Conservation (phyloP, 192 early-diverging fungal genomes). For the Coemansia sp. region DNA sequence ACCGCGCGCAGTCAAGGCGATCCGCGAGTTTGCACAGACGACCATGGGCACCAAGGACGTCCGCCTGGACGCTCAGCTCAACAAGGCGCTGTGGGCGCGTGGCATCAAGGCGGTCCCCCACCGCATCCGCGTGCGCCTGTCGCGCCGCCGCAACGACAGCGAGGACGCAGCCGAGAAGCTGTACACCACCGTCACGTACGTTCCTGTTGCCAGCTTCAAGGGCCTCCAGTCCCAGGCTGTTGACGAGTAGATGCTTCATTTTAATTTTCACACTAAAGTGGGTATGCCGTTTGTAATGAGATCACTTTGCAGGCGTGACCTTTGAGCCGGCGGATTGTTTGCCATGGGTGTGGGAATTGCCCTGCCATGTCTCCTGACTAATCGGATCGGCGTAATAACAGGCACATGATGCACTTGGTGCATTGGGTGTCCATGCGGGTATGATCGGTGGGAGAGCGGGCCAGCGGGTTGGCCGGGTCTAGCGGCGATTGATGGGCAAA, state of each 20-base stretch:
- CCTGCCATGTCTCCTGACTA: no score
- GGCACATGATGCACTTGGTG: no score
- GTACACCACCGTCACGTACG: constrained; percentile 89
- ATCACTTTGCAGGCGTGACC: no score
- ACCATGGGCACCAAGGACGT: constrained; percentile 96
- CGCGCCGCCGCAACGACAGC: constrained; percentile 95
- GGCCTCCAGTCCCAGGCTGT: constrained; percentile 70
- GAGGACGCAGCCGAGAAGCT: constrained; percentile 97
- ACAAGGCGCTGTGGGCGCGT: constrained; percentile 91
- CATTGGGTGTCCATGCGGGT: no score
- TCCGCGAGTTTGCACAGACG: constrained; percentile 85
- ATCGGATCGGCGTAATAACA: no score
- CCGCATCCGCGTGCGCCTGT: constrained; percentile 91
- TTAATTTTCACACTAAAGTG: no score
- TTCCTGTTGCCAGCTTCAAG: constrained; percentile 85
- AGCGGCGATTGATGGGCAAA: background rate
- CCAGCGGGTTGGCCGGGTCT: background rate
- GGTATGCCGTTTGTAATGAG: no score
- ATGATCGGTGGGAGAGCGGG: no score
- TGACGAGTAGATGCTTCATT: constrained; percentile 50
- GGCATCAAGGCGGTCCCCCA: constrained; percentile 93
- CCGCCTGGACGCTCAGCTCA: constrained; percentile 90
- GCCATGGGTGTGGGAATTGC: no score
- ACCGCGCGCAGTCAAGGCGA: constrained; percentile 89
- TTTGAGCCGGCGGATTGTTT: background rate